Evolutionary conservation across 352 stramenopile species (phyloP), one percentile per base, ranked within the genome.

Genomic region (Pythium pyrilobum): DNA sequence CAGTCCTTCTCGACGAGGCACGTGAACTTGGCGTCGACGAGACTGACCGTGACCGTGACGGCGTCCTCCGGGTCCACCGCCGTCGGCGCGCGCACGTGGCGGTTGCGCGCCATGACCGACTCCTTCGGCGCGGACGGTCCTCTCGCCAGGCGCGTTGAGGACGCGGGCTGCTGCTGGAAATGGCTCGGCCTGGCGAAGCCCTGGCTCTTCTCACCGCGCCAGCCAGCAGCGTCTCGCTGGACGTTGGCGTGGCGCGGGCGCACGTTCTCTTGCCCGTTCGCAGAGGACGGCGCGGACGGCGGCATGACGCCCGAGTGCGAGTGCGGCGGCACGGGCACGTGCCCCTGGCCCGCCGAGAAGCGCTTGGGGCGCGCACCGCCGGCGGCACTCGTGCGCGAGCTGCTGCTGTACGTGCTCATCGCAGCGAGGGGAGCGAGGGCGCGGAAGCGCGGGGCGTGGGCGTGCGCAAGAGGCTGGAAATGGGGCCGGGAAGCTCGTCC

Each of bases 1-100:
- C 74, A 88, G 12, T 79, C 62, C 15, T 64, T 70, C 40, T 75
- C 69, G 45, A 89, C 76, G 24, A 72, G 61, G 42, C 74, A 87
- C 33, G 53, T 66, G 38, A 92, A 76, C 42, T 73, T 64, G 23
- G 70, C 64, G 33, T 80, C 82, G 11, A 86, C 72, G 21, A 88
- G 45, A 28, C 67, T 55, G 28, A 74, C 60, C 12, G 25, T 50
- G 15, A 92, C 64, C n/a, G 69, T 63, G 53, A 92, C 66, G 23
- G 66, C 54, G 27, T 74, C 52, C 41, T 66, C 40, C 7, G 38
- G 39, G 12, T 52, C 34, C 24, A 53, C 12, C 1, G 58, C 28
- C 23, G 42, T 21, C 0, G 53, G 57, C 23, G 62, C 43, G 56
- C 45, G 65, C 33, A 62, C 39, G 9, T 63, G 41, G 27, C 63